Evolutionary conservation across 23 red algal genomes (phyloP).

Genomic region (Gracilaria domingensis): DNA sequence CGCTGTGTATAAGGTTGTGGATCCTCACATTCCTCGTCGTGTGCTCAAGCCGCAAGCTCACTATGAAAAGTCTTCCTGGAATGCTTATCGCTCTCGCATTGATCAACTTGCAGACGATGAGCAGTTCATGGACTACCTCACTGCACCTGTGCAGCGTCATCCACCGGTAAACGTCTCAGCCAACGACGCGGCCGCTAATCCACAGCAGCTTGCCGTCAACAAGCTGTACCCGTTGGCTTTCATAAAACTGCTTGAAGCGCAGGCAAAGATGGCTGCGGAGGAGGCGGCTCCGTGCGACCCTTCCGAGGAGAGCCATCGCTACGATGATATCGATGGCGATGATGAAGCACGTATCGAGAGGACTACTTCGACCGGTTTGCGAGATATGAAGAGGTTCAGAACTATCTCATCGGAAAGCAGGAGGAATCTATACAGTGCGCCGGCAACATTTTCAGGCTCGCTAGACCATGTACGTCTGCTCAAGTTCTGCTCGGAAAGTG

Average conservation of each 20-base stretch:
- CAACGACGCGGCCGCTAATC: background rate
- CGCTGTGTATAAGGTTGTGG: constrained; percentile 30
- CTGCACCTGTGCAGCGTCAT: constrained; percentile 43
- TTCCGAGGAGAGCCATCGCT: constrained; percentile 39
- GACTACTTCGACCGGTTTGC: constrained; percentile 36
- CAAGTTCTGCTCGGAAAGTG: constrained; percentile 7
- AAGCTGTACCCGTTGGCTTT: constrained; percentile 64
- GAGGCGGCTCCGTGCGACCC: background rate
- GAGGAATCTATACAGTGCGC: background rate
- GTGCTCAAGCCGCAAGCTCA: constrained; percentile 36
- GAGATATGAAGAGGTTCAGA: constrained; percentile 46
- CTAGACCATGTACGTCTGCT: constrained; percentile 17
- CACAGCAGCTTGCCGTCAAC: constrained; percentile 52
- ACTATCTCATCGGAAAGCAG: constrained; percentile 19
- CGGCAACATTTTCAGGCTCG: background rate
- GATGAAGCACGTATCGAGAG: constrained; percentile 48
- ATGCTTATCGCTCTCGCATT: constrained; percentile 53
- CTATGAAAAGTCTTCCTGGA: constrained; percentile 43
- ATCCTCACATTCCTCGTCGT: constrained; percentile 12
- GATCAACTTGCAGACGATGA: constrained; percentile 56
- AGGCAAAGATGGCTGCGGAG: constrained; percentile 37
- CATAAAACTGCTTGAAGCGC: constrained; percentile 57
- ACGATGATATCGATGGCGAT: constrained; percentile 52
- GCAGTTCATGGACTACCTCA: constrained; percentile 56
- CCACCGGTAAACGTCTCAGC: background rate